A percentile compares a stretch with the other conserved stretches of the same genome.
These are phyloP conservation scores for Collybiopsis confluens DNA, from an alignment of 768 basidiomycete species.

Conservation along the genomic window DNA sequence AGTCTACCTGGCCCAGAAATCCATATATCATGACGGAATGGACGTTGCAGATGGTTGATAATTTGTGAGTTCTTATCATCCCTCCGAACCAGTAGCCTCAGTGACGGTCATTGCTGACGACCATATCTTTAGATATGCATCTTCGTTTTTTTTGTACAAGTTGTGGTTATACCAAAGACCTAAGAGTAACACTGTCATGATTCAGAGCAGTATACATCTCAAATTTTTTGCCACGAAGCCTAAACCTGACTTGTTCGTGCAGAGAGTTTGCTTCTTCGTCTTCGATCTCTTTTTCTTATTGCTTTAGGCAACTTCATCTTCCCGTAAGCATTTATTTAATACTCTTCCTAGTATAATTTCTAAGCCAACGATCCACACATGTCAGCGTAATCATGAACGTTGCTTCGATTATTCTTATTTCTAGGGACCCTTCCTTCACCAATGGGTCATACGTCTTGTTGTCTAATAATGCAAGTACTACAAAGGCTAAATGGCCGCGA, in stretches of 20 bases:
- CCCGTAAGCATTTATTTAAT: conserved; percentile 17
- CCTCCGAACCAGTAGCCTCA: neutral
- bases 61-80: conserved; percentile 20
- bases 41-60: conserved; percentile 29
- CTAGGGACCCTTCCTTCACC: conserved; percentile 18
- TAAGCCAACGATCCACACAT: too few relatives aligned
- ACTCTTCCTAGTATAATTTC: too few relatives aligned
- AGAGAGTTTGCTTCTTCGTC: conserved; percentile 13
- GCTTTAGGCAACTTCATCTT: conserved; percentile 34
- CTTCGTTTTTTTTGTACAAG: conserved; percentile 23
- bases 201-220: conserved; percentile 13
- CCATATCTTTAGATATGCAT: conserved; percentile 17
- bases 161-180: conserved; percentile 9
- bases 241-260: neutral
- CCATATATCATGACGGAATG: conserved; percentile 25
- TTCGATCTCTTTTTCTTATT: conserved; percentile 31
- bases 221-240: neutral
- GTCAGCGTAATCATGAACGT: conserved; percentile 20
- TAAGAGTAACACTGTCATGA: conserved; percentile 3
- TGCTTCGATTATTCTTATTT: conserved; percentile 25
- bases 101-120: too few relatives aligned
- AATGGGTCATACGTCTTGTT: conserved; percentile 17
- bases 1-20: neutral
- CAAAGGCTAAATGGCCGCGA: too few relatives aligned
- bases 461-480: conserved; percentile 1